Conservation (phyloP, 2,329 filamentous ascomycete species). For the Fusarium globosum region DNA sequence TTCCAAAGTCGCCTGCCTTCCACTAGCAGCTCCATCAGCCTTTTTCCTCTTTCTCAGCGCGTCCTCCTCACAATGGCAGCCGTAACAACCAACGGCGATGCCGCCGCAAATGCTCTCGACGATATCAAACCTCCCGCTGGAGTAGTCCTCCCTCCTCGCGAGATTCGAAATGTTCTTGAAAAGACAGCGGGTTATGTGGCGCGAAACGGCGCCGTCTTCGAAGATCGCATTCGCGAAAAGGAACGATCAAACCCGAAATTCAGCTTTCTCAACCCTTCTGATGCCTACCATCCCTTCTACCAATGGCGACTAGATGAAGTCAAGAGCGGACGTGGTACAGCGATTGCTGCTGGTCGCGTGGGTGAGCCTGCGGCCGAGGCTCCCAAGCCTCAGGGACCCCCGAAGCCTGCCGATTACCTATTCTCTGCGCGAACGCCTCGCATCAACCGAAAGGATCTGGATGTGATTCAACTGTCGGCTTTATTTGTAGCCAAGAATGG, state of each 20-base stretch:
- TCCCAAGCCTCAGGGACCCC: slow-evolving; percentile 81
- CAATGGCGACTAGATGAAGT: slow-evolving; percentile 91
- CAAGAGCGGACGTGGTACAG: slow-evolving; percentile 82
- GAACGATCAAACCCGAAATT: slow-evolving; percentile 89
- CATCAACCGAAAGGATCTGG: slow-evolving; percentile 93
- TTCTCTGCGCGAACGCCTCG: slow-evolving; percentile 98
- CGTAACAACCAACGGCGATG: slow-evolving; percentile 63
- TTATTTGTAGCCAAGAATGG: slow-evolving; percentile 94
- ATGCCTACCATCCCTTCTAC: slow-evolving; percentile 91
- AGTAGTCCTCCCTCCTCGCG: slow-evolving; percentile 88
- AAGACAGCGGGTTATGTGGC: slow-evolving; percentile 95
- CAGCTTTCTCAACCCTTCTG: slow-evolving; percentile 81
- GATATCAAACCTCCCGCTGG: slow-evolving; percentile 83
- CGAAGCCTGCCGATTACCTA: slow-evolving; percentile 85
- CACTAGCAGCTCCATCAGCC: slow-evolving; percentile 19
- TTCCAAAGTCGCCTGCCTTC: slow-evolving; percentile 31
- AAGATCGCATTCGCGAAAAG: slow-evolving; percentile 87
- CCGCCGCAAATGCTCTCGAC: slow-evolving; percentile 63
- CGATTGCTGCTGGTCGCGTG: slow-evolving; percentile 78
- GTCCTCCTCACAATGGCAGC: slow-evolving; percentile 44
- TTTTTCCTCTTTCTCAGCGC: slow-evolving; percentile 6
- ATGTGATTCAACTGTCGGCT: slow-evolving; percentile 80
- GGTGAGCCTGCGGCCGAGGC: slow-evolving; percentile 68
- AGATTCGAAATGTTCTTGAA: slow-evolving; percentile 86
- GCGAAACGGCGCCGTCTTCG: slow-evolving; percentile 74